Conservation (phyloP, 768 basidiomycete genomes). For the Candolleomyces efflorescens region DNA sequence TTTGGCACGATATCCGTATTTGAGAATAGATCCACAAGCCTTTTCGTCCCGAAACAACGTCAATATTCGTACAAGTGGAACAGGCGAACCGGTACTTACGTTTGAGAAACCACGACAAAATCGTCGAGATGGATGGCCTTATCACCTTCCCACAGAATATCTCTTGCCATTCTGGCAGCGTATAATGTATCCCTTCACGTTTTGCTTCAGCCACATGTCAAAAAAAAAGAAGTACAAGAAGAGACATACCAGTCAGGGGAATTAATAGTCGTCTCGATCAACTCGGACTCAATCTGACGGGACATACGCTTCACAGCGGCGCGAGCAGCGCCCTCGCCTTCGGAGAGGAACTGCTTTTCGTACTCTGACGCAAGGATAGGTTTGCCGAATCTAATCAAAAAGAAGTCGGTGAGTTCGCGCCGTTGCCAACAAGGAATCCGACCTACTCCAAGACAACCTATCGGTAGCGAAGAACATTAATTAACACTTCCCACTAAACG, state of each 20-base stretch:
- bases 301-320: slow-evolving; percentile 87
- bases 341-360: slow-evolving; percentile 72
- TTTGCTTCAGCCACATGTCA: not conserved
- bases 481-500: not conserved
- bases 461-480: not conserved
- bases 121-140: slow-evolving; percentile 73
- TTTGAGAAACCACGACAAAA: slow-evolving; percentile 83
- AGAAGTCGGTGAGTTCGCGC: slow-evolving; percentile 1
- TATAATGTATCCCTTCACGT: slow-evolving; percentile 79
- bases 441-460: slow-evolving; percentile 74
- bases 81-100: slow-evolving; percentile 49
- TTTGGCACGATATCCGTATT: slow-evolving; percentile 58
- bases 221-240: not conserved
- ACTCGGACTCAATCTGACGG: slow-evolving; percentile 60
- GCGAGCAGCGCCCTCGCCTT: slow-evolving; percentile 62
- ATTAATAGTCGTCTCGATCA: slow-evolving; percentile 81
- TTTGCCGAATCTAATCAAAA: slow-evolving; percentile 64
- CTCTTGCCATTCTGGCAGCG: slow-evolving; percentile 87
- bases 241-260: slow-evolving; percentile 84
- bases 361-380: slow-evolving; percentile 76
- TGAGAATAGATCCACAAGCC: slow-evolving; percentile 86
- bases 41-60: slow-evolving; percentile 23
- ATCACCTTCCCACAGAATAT: slow-evolving; percentile 88
- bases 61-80: slow-evolving; percentile 2
- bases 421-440: not conserved